Conservation (phyloP, 164 flowering plant genomes). For the Akebia trifoliata region DNA sequence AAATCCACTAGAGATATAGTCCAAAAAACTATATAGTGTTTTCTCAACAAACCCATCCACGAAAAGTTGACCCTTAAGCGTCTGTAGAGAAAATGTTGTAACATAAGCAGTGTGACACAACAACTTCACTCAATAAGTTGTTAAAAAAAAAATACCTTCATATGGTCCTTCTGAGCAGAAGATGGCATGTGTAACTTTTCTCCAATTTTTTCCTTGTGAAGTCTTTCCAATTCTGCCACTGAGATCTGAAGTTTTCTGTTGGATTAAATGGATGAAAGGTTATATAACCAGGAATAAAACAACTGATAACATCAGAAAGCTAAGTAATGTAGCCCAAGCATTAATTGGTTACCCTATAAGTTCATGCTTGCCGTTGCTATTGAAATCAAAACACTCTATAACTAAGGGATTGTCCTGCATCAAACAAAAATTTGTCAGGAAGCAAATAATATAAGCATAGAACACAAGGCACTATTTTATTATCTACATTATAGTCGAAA, state of each 20-base stretch:
- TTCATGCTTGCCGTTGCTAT: slow-evolving; percentile 66
- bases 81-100: slow-evolving; percentile 26
- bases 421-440: slow-evolving; percentile 1
- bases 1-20: slow-evolving; percentile 86
- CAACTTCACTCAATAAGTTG: no score
- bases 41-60: slow-evolving; percentile 67
- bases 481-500: no score
- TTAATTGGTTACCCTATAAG: slow-evolving; percentile 66
- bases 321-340: neutral
- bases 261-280: neutral
- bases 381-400: slow-evolving; percentile 90
- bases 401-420: slow-evolving; percentile 78
- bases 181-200: slow-evolving; percentile 46
- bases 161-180: slow-evolving; percentile 28
- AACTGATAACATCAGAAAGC: neutral
- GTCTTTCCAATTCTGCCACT: slow-evolving; percentile 52
- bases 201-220: slow-evolving; percentile 48
- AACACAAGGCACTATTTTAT: neutral
- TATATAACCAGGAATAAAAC: neutral
- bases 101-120: no score
- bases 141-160: slow-evolving; percentile 40
- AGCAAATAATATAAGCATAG: neutral
- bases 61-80: slow-evolving; percentile 68
- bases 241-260: slow-evolving; percentile 73
- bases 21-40: slow-evolving; percentile 64